These are phyloP conservation scores for Botryosphaeria dothidea DNA, from an alignment of 2,329 filamentous ascomycete genomes.

Conservation along the genomic window DNA sequence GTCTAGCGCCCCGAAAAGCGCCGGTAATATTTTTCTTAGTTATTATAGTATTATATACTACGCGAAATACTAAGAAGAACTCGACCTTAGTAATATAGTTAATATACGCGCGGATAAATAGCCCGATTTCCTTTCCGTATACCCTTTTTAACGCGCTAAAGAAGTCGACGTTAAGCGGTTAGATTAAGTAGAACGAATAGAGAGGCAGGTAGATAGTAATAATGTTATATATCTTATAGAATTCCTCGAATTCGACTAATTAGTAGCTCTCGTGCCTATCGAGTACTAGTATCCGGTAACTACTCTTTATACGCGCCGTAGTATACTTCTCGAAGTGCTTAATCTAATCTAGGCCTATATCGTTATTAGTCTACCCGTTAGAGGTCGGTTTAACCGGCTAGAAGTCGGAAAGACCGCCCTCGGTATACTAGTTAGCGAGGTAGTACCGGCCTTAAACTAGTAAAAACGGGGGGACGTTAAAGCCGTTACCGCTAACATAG, in stretches of 20 bases:
- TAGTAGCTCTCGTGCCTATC: conserved; percentile 37
- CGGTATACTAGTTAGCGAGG: conserved; percentile 15
- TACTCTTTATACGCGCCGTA: conserved; percentile 25
- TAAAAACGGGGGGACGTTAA: background rate
- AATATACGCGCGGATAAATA: conserved; percentile 28
- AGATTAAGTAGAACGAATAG: conserved; percentile 37
- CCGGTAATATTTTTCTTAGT: conserved; percentile 28
- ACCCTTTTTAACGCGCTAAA: conserved; percentile 35
- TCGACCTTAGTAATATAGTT: conserved; percentile 29
- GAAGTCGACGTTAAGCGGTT: conserved; percentile 40
- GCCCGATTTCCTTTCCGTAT: conserved; percentile 31
- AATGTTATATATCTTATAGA: conserved; percentile 37
- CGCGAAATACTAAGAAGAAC: conserved; percentile 25
- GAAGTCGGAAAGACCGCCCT: background rate
- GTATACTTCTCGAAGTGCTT: conserved; percentile 37
- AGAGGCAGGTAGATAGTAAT: conserved; percentile 36
- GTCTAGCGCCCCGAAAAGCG: conserved; percentile 30
- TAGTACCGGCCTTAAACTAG: background rate
- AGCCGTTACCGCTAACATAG: conserved; percentile 19
- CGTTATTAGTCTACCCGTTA: conserved; percentile 39
- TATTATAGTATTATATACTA: conserved; percentile 26
- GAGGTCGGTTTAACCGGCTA: background rate
- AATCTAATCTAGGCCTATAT: conserved; percentile 35
- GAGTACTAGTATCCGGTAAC: conserved; percentile 37
- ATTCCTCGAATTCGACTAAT: conserved; percentile 35